Conservation (phyloP, 2,329 filamentous ascomycete genomes). For the Amesomyces nigricolor region DNA sequence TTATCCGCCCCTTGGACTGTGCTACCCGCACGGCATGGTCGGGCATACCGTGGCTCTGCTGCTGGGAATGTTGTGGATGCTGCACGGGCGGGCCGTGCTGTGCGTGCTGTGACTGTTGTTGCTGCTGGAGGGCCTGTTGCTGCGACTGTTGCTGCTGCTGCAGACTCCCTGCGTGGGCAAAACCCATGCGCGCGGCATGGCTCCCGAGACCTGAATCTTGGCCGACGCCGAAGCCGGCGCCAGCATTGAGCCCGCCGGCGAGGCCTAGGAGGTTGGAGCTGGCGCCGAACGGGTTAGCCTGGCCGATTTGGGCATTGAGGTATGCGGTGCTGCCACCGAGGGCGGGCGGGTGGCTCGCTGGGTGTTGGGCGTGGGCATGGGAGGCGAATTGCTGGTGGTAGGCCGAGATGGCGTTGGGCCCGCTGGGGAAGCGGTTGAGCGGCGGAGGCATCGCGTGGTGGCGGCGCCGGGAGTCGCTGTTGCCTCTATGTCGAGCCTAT, state of each 20-base stretch:
- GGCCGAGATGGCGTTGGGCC: conserved; percentile 40
- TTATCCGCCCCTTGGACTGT: conserved; percentile 71
- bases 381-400: conserved; percentile 51
- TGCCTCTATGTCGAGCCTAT: conserved; percentile 16
- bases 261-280: conserved; percentile 53
- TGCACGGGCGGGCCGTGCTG: conserved; percentile 22
- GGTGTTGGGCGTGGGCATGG: conserved; percentile 42
- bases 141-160: conserved; percentile 56
- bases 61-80: conserved; percentile 21
- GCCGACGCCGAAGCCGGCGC: conserved; percentile 43
- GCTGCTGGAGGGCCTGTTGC: conserved; percentile 26
- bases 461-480: conserved; percentile 18
- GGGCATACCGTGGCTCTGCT: conserved; percentile 36
- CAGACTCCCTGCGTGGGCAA: conserved; percentile 64
- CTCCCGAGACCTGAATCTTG: conserved; percentile 71
- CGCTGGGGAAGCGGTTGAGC: conserved; percentile 42
- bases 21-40: conserved; percentile 47
- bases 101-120: conserved; percentile 37
- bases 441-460: conserved; percentile 38
- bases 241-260: conserved; percentile 48
- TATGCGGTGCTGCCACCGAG: conserved; percentile 66
- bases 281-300: conserved; percentile 61
- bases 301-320: conserved; percentile 57
- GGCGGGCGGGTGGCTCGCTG: conserved; percentile 42
- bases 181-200: conserved; percentile 82